Evolutionary conservation across 306 rosid genomes (phyloP), one percentile per base, ranked within the genome.

Genomic region (Hippophae rhamnoides): DNA sequence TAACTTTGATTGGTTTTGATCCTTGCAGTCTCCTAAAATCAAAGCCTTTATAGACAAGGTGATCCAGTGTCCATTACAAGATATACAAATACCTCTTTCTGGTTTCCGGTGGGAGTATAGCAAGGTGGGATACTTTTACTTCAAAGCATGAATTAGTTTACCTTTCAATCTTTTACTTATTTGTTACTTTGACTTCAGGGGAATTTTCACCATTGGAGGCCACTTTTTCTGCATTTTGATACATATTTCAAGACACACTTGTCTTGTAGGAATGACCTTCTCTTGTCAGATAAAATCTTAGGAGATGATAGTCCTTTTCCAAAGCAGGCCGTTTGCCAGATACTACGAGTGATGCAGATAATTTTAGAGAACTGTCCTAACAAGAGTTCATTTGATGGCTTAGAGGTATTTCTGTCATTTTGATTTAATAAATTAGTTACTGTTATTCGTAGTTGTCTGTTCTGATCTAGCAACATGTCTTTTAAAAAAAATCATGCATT

Each of bases 201-300:
- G 61, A 90, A 90, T 79, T 90, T 87, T 76, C 82, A 87, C 76
- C 96, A 90, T 68, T 90, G 98, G 98, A 87, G 96, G 76, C 96
- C 90, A 3, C 78, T 90, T 67, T 80, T 90, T 63, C 87, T 79
- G 70, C 96, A 87, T 78, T 87, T 90, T 74, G 96, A 85, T 74
- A 79, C 89, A 65, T 90, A 90, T 83, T 90, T 90, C 89, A 90
- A 90, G 87, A 72, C 98, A 50, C 79, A 79, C 71, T 73, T 87
- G 72, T 80, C 87, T 45, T 67, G 78, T 85, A 83, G 96, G 78
- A 85, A 87, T 69, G 98, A 90, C 79, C 78, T 90, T 57, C 85
- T 89, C 62, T 71, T 90, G 87, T 79, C 89, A 3, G 83, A 87
- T 81, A 79, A 76, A 72, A 69, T 79, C 76, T 76, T 87, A 69